These are phyloP conservation scores for Apophysomyces elegans DNA, from an alignment of 371 early-diverging fungal genomes.

Conservation along the genomic window DNA sequence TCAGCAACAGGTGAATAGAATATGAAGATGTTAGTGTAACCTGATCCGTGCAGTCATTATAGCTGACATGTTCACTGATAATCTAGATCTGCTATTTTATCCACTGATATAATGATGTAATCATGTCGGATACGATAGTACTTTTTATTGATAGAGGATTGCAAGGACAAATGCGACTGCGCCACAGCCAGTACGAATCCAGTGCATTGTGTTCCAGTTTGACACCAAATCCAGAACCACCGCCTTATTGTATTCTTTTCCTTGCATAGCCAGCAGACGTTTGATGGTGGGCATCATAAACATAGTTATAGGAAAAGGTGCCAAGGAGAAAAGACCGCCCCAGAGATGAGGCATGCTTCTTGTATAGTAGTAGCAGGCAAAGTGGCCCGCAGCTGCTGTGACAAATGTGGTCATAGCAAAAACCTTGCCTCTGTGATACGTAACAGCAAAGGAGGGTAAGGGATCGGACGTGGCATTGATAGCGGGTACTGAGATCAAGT, in stretches of 20 bases:
- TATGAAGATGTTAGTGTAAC: too few relatives aligned
- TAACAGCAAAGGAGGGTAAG: constrained; percentile 6
- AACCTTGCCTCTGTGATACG: constrained; percentile 3
- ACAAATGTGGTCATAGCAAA: constrained; percentile 7
- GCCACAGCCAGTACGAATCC: constrained; percentile 9
- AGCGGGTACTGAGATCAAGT: not conserved
- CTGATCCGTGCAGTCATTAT: too few relatives aligned
- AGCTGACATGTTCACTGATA: too few relatives aligned
- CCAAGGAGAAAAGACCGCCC: constrained; percentile 7
- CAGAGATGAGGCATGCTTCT: not conserved
- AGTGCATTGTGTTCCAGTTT: constrained; percentile 17
- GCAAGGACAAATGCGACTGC: constrained; percentile 11
- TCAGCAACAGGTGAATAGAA: too few relatives aligned
- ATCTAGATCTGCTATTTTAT: too few relatives aligned
- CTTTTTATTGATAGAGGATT: not conserved
- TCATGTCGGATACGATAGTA: too few relatives aligned
- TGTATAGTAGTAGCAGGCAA: constrained; percentile 14
- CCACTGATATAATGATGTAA: too few relatives aligned
- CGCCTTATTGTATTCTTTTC: too few relatives aligned
- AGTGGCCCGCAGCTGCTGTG: constrained; percentile 12
- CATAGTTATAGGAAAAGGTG: constrained; percentile 11
- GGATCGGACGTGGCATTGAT: constrained; percentile 14
- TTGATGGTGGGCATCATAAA: constrained; percentile 16
- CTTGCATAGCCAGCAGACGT: not conserved
- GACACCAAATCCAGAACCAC: constrained; percentile 2